A percentile compares a stretch with the other conserved stretches of the same genome.
Conservation (phyloP, 2,329 filamentous ascomycete genomes). For the Anisogramma anomala region DNA sequence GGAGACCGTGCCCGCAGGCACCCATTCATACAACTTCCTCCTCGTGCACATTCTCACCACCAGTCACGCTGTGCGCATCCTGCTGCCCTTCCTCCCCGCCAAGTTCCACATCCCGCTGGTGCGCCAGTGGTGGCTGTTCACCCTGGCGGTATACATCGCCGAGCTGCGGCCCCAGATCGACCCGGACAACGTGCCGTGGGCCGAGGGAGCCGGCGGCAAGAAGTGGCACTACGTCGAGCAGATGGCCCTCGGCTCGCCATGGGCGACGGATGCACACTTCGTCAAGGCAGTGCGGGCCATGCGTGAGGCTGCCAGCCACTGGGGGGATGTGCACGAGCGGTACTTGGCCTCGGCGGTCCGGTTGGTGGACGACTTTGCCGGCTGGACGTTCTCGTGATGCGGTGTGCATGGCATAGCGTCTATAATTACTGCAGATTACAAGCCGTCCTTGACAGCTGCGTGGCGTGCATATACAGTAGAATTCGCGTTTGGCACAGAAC, state of each 20-base stretch:
- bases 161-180: conserved; percentile 63
- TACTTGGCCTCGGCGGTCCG: conserved; percentile 59
- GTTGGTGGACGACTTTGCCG: conserved; percentile 62
- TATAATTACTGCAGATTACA: neutral
- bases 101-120: conserved; percentile 64
- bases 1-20: conserved; percentile 43
- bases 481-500: too few species aligned
- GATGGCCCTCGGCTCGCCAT: conserved; percentile 55
- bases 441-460: too few species aligned
- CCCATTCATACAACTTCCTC: conserved; percentile 69
- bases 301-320: conserved; percentile 61
- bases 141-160: conserved; percentile 64
- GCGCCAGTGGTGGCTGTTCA: conserved; percentile 81
- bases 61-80: conserved; percentile 76
- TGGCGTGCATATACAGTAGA: too few species aligned
- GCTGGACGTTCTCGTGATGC: conserved; percentile 41
- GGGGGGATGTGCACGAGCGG: conserved; percentile 55
- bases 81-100: conserved; percentile 65
- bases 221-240: conserved; percentile 69
- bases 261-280: conserved; percentile 66
- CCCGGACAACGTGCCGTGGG: conserved; percentile 44
- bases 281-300: conserved; percentile 71
- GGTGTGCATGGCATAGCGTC: neutral
- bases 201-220: conserved; percentile 47
- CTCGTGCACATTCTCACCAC: conserved; percentile 71